Percentiles rank a stretch among this genome's conserved stretches.
These are phyloP conservation scores for Candida corydali DNA, from an alignment of 805 yeast species.

Conservation along the genomic window DNA sequence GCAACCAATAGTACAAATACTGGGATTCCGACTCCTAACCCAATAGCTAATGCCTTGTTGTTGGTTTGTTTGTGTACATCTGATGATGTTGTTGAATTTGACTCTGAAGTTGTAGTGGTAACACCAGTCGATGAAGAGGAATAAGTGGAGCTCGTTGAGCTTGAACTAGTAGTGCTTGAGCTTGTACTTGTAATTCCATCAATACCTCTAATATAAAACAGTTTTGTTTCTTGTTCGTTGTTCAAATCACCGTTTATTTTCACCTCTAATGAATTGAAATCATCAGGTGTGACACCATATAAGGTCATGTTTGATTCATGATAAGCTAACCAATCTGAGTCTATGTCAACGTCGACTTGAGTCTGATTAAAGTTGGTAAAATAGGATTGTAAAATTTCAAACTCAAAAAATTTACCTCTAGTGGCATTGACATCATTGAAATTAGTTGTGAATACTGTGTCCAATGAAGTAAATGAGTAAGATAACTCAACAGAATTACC, in stretches of 20 bases:
- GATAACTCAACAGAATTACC: constrained; percentile 58
- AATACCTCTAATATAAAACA: constrained; percentile 54
- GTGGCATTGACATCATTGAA: constrained; percentile 67
- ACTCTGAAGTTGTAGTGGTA: constrained; percentile 20
- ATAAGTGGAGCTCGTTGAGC: constrained; percentile 24
- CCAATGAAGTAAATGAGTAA: constrained; percentile 52
- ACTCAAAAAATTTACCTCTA: constrained; percentile 54
- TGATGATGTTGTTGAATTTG: constrained; percentile 11
- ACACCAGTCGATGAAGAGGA: constrained; percentile 26
- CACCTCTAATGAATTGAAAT: constrained; percentile 22
- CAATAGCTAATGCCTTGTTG: constrained; percentile 71
- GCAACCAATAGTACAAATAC: constrained; percentile 47
- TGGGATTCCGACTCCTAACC: constrained; percentile 86
- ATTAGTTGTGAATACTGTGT: constrained; percentile 50
- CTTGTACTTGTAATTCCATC: constrained; percentile 19
- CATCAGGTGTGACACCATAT: constrained; percentile 54
- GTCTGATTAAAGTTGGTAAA: constrained; percentile 55
- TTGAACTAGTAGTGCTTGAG: constrained; percentile 16
- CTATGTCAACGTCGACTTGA: constrained; percentile 33
- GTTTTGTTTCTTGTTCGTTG: constrained; percentile 25
- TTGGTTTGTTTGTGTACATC: constrained; percentile 13
- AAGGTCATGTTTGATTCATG: constrained; percentile 60
- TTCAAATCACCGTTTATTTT: constrained; percentile 26
- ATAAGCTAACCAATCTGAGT: constrained; percentile 61
- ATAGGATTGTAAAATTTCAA: constrained; percentile 48